Base-by-base conservation (phyloP, 106 monocot species). In the Acorus calamus region DNA sequence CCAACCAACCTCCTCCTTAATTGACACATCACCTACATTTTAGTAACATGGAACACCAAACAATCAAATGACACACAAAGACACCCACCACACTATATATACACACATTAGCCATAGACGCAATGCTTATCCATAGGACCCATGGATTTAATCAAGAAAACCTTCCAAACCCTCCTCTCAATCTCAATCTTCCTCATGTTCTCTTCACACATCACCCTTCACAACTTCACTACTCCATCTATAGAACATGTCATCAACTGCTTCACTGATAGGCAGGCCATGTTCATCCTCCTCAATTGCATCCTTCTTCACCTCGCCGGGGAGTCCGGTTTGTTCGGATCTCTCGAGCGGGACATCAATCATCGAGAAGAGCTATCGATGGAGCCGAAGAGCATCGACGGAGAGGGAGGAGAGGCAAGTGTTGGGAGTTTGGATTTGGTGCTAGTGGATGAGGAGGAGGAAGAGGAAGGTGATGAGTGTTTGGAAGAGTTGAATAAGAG, bases 221-320 rank as follows among this genome's bases (percentile, higher is more conserved):
- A 9, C 67, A 14, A 53, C 6, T 46, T 43, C 13, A 41, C 28
- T 43, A 42, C 46, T 66, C 44, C 43, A 7, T 45, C 8, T 7
- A 44, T 56, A 43, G 45, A 63, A 11, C 5, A 9, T 44, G 14
- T 11, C n/a, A 4, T 68, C 10, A 14, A 50, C 48, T 42, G 46
- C 12, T 51, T 66, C 50, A 63, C 71, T 45, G 66, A 49, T 50
- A 84, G 65, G 56, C 71, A 58, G 14, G 60, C 75, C 61, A 53
- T 79, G 52, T 75, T 89, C 69, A 44, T 79, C 58, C 46, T 89
- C 50, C 77, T 69, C 71, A 81, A 89, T 69, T 73, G 57, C 59
- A 81, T 89, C 71, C 67, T 89, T 13, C 53, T 82, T 43, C 69
- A 85, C 74, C 5, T 89, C 7, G 73, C 69, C 44, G 69, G 60